Base-by-base conservation (phyloP, 73 alveolate genomes). In the Effrenium voratum region DNA sequence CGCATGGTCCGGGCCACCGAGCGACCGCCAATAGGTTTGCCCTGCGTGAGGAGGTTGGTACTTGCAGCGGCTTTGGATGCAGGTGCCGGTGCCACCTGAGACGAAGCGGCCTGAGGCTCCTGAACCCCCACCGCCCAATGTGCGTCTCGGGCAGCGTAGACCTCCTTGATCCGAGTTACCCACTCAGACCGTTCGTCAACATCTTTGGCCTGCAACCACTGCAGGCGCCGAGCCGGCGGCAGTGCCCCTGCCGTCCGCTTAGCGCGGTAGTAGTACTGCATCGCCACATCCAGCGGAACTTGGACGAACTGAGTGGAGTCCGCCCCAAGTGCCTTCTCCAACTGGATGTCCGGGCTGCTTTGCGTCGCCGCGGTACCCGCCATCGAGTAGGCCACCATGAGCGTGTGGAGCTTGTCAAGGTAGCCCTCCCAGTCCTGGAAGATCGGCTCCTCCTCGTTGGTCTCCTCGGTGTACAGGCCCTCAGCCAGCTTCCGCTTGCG, bases 181-280 rank as follows among this genome's bases (percentile, higher is more conserved):
- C 93, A 83, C 76, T 83, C 93, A 24, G 55, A 32, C 19, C 93
- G 73, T 60, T 83, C 93, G 8, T 83, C 77, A 0, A 30, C 8
- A 38, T 83, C 77, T 22, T 41, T 57, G 36, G 77, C 41, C 57
- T 83, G 73, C 77, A 83, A 40, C 93, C 93, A 83, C n/a, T 32
- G 55, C 49, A 45, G 68, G 3, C 88, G 55, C 38, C 45, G 41
- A 36, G 43, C 0, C 19, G 60, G 40, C 2, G 88, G 88, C 22
- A 77, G 3, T 13, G 45, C 2, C 0, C 3, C 19, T 10, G 66
- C 40, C 3, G 60, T 36, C 38, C 60, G 16, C 46, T 80, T 80
- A 0, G 91, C 91, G 1, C 91, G 66, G 34, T 8, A 80, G 47
- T 16, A 45, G 46, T 28, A 73, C 3, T 38, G 49, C 91, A 80